phyloP scores from a whole-genome alignment of 257 asterid species.

The Scutellaria barbata region DNA sequence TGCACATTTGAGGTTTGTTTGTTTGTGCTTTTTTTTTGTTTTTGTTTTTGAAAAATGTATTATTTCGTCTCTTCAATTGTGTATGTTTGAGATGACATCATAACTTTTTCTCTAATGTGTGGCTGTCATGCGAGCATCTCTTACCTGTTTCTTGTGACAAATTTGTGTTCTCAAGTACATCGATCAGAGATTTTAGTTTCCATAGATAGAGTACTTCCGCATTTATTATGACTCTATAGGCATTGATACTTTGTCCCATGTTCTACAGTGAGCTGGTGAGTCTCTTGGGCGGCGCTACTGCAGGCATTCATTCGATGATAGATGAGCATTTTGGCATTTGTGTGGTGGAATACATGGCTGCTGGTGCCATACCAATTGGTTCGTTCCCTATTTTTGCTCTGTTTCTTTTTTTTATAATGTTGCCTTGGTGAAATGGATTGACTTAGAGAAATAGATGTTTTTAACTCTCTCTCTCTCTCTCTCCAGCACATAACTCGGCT shows the following conservation, averaged over 20 bases:
- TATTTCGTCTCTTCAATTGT: not conserved
- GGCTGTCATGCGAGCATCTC: no score
- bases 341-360: slow-evolving; percentile 96
- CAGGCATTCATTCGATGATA: slow-evolving; percentile 90
- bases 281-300: slow-evolving; percentile 83
- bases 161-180: no score
- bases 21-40: no score
- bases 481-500: slow-evolving; percentile 89
- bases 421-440: not conserved
- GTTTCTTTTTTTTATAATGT: not conserved
- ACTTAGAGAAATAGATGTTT: no score
- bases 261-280: slow-evolving; percentile 72
- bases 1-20: no score
- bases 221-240: not conserved
- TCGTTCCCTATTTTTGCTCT: slow-evolving; percentile 30
- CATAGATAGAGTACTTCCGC: no score
- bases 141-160: no score
- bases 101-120: not conserved
- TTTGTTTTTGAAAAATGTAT: slow-evolving; percentile 2
- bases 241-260: slow-evolving; percentile 20
- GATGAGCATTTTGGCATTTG: slow-evolving; percentile 98
- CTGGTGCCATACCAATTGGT: slow-evolving; percentile 96
- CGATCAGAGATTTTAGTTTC: no score
- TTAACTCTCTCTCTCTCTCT: not conserved
- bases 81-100: not conserved